Evolutionary conservation across 2,329 filamentous ascomycete species (phyloP).

Genomic region (Colletotrichum shisoi): DNA sequence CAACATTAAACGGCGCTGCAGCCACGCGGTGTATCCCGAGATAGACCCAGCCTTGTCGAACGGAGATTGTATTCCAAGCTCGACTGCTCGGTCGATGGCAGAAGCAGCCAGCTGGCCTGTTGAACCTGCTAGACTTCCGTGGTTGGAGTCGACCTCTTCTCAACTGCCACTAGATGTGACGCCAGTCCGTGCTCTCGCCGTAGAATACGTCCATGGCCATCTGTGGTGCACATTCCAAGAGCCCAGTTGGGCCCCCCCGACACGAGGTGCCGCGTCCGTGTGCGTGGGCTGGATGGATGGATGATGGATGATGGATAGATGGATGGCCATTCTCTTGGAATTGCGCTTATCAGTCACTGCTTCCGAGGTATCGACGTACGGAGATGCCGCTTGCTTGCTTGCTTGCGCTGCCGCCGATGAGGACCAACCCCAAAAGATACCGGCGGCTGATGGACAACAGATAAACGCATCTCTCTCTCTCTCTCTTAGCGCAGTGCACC

Average conservation of each 20-base stretch:
- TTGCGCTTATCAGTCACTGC: conserved; percentile 12
- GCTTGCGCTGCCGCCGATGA: conserved; percentile 6
- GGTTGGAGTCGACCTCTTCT: conserved; percentile 26
- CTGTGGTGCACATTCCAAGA: neutral
- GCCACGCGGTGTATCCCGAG: conserved; percentile 22
- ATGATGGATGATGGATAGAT: neutral
- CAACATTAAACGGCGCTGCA: conserved; percentile 34
- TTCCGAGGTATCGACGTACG: conserved; percentile 4
- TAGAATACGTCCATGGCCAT: conserved; percentile 32
- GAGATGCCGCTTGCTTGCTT: neutral
- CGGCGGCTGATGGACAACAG: conserved; percentile 23
- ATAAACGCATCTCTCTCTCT: conserved; percentile 13
- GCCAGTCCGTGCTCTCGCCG: conserved; percentile 35
- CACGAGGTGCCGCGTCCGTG: conserved; percentile 33
- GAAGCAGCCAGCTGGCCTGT: neutral
- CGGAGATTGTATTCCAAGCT: conserved; percentile 13
- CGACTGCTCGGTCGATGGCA: neutral
- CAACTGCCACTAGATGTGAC: conserved; percentile 30
- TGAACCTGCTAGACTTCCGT: conserved; percentile 22
- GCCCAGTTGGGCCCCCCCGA: neutral
- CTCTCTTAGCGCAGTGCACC: conserved; percentile 10
- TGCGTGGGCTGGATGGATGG: neutral
- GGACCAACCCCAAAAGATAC: conserved; percentile 7
- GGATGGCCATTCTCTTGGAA: neutral
- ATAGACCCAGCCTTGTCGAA: conserved; percentile 16